Base-by-base conservation (phyloP, 805 yeast species). In the Diddensiella santjacobensis region DNA sequence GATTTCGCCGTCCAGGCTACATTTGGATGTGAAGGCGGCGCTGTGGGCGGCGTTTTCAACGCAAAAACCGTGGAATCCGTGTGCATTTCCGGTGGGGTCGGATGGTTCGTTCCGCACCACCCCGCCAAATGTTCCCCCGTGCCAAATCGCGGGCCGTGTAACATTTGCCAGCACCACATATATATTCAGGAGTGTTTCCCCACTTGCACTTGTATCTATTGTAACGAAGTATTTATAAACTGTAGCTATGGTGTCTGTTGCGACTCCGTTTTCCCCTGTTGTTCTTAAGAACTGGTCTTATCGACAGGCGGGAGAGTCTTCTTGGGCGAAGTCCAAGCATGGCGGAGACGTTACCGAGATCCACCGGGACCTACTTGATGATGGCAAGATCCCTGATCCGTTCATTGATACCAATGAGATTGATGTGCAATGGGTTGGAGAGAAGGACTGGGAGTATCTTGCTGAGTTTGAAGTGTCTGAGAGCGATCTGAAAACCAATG, bases 371-470 rank as follows among this genome's bases (percentile, higher is more conserved):
- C 58, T 77, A 41, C 47, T 71, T 24, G 61, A 58, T 30, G 61
- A 69, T 46, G 61, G 64, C 1, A 55, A 61, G 36, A 74, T 77
- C 24, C 70, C 71, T 2, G 76, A 76, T 52, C 81, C 80, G 0
- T 73, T 72, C 51, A 24, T 63, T 1, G 74, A 73, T 50, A 52
- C 57, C 49, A 75, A 75, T 52, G 80, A 74, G 52, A 58, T 58
- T 17, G 48, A 53, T 3, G 72, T 74, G 6, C 80, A 75, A 59
- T 77, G 80, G 80, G 73, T 77, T 3, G 77, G 73, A 2, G 70
- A 71, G 41, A 54, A 52, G n/a, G 73, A 68, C 43, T 77, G 81
- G 81, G 78, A 74, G 52, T 77, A 77, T 56, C 50, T 55, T 42
- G 42, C 66, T 2, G 45, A 40, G 8, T 58, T 70, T 33, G 44